phyloP scores from a whole-genome alignment of 2,329 filamentous ascomycete species.

The Claviceps sp. region DNA sequence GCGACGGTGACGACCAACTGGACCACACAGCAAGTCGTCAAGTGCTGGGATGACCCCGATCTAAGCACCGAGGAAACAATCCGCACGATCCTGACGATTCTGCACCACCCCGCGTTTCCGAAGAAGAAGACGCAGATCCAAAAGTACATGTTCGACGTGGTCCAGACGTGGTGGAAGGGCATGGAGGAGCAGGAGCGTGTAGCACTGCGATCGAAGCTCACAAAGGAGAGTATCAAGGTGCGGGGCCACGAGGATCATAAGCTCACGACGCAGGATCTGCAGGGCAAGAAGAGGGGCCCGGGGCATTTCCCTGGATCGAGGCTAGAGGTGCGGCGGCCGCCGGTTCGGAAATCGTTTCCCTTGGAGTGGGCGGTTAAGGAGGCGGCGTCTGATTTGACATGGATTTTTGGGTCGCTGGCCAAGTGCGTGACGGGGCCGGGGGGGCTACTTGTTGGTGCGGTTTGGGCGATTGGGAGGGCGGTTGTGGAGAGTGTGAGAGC shows the following conservation, averaged over 20 bases:
- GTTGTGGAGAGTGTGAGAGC: background rate
- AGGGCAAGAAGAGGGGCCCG: slow-evolving; percentile 12
- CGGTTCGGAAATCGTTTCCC: slow-evolving; percentile 10
- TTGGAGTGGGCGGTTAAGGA: slow-evolving; percentile 11
- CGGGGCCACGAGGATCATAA: slow-evolving; percentile 17
- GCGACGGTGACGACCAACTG: slow-evolving; percentile 17
- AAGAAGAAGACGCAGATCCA: slow-evolving; percentile 63
- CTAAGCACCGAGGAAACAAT: slow-evolving; percentile 57
- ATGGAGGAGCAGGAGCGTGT: slow-evolving; percentile 11
- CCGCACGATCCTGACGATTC: slow-evolving; percentile 59
- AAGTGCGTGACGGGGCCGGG: slow-evolving; percentile 6
- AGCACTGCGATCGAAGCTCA: slow-evolving; percentile 12
- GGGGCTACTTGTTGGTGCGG: background rate
- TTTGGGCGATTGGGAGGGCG: background rate
- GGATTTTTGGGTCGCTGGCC: slow-evolving; percentile 8
- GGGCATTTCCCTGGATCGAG: slow-evolving; percentile 15
- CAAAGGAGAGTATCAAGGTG: slow-evolving; percentile 13
- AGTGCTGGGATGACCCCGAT: slow-evolving; percentile 59
- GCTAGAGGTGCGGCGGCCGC: slow-evolving; percentile 11
- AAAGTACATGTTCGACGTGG: slow-evolving; percentile 67
- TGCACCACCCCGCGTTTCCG: slow-evolving; percentile 75
- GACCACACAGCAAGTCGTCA: slow-evolving; percentile 15
- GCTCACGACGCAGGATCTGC: slow-evolving; percentile 13
- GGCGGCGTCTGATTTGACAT: slow-evolving; percentile 10
- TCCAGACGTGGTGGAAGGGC: slow-evolving; percentile 61